phyloP scores from a whole-genome alignment of 148 eudicot species.

The Polygonum maritimum region DNA sequence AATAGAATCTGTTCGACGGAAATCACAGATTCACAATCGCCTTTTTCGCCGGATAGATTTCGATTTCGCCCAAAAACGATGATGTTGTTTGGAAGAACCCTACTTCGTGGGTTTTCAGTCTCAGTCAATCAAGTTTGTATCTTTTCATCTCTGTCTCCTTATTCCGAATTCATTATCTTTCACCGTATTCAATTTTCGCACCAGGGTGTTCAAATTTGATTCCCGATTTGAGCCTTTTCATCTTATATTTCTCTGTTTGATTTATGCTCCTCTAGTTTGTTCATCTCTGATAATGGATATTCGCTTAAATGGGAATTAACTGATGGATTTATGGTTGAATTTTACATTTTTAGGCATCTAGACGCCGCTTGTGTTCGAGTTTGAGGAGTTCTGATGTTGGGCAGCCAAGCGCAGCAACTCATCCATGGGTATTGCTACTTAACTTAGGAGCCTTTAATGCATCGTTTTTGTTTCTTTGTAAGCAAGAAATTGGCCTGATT shows the following conservation, averaged over 20 bases:
- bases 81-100: constrained; percentile 7
- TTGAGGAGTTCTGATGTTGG: constrained; percentile 47
- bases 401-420: constrained; percentile 72
- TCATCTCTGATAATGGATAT: neutral
- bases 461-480: neutral
- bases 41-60: neutral
- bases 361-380: constrained; percentile 29
- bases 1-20: neutral
- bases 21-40: neutral
- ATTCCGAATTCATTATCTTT: neutral
- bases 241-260: neutral
- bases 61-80: neutral
- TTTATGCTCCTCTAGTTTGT: neutral
- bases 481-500: neutral
- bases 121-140: neutral
- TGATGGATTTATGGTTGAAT: neutral
- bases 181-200: neutral
- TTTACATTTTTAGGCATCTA: constrained; percentile 23
- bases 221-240: neutral
- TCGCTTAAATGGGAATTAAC: neutral
- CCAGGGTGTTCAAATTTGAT: neutral
- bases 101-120: constrained; percentile 1
- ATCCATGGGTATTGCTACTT: constrained; percentile 59
- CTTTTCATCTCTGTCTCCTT: neutral
- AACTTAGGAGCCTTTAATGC: neutral